phyloP scores from a whole-genome alignment of 768 basidiomycete species.

The Boletus rubescentipes region DNA sequence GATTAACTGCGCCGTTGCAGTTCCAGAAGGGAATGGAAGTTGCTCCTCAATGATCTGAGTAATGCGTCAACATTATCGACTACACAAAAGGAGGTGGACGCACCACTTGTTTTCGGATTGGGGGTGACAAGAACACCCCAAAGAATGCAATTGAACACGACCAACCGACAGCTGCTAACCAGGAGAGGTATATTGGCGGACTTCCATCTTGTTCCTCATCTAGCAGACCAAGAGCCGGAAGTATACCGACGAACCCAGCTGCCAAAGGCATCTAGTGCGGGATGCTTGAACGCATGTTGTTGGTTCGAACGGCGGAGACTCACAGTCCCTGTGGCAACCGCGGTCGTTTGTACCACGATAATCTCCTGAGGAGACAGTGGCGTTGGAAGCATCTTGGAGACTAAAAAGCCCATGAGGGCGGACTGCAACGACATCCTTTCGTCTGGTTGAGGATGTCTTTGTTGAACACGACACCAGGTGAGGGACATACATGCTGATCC shows the following conservation, averaged over 20 bases:
- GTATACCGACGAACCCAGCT: slow-evolving; percentile 87
- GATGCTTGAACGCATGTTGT: not conserved
- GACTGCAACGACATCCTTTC: slow-evolving; percentile 94
- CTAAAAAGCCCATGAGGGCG: slow-evolving; percentile 85
- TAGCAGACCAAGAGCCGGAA: slow-evolving; percentile 86
- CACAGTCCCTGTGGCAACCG: slow-evolving; percentile 85
- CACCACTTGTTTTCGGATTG: slow-evolving; percentile 92
- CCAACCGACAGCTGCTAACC: slow-evolving; percentile 77
- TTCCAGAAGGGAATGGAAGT: slow-evolving; percentile 91
- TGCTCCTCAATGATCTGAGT: slow-evolving; percentile 88
- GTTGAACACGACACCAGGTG: not conserved
- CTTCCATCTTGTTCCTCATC: slow-evolving; percentile 72
- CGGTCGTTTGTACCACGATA: slow-evolving; percentile 92
- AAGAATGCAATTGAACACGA: slow-evolving; percentile 92
- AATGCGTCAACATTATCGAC: slow-evolving; percentile 3
- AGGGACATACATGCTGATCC: slow-evolving; percentile 75
- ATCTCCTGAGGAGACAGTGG: slow-evolving; percentile 90
- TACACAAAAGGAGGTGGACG: slow-evolving; percentile 26
- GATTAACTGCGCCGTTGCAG: slow-evolving; percentile 93
- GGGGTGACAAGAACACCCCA: slow-evolving; percentile 97
- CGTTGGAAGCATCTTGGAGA: slow-evolving; percentile 70
- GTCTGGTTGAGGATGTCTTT: not conserved
- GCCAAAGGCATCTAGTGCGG: slow-evolving; percentile 70
- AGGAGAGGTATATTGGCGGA: slow-evolving; percentile 71
- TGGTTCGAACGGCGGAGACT: not conserved